Conservation (phyloP, 2,329 filamentous ascomycete species). For the Penicillium sp. region DNA sequence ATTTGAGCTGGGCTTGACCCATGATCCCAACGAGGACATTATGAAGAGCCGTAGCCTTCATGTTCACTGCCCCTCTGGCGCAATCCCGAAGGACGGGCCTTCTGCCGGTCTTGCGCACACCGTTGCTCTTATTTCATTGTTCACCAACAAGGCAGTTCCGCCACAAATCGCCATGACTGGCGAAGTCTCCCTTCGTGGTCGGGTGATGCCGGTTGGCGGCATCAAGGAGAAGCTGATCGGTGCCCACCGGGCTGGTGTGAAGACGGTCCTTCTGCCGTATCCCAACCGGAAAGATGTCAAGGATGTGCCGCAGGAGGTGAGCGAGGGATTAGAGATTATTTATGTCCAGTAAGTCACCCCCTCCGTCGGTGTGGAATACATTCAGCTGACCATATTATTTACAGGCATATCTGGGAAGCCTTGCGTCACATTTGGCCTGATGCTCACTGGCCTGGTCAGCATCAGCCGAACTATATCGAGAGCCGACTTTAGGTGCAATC, state of each 20-base stretch:
- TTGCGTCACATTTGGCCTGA: slow-evolving; percentile 89
- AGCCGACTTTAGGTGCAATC: slow-evolving; percentile 61
- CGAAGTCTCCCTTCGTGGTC: slow-evolving; percentile 71
- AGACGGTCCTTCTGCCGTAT: slow-evolving; percentile 81
- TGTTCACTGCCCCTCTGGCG: slow-evolving; percentile 90
- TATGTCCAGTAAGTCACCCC: slow-evolving; percentile 66
- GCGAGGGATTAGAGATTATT: slow-evolving; percentile 77
- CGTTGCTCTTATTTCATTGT: slow-evolving; percentile 84
- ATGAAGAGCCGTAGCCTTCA: slow-evolving; percentile 94
- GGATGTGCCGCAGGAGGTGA: slow-evolving; percentile 86
- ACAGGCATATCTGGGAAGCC: slow-evolving; percentile 88
- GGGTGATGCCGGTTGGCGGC: slow-evolving; percentile 88
- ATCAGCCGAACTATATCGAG: slow-evolving; percentile 64
- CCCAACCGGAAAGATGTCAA: slow-evolving; percentile 89
- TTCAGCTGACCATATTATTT: slow-evolving; percentile 15
- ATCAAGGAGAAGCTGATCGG: slow-evolving; percentile 99
- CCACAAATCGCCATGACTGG: slow-evolving; percentile 93
- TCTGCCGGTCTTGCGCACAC: slow-evolving; percentile 87
- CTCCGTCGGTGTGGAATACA: neutral
- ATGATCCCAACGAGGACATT: slow-evolving; percentile 77
- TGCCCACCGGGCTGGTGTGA: slow-evolving; percentile 84
- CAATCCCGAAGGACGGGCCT: slow-evolving; percentile 87
- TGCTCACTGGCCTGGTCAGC: slow-evolving; percentile 71
- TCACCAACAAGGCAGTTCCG: slow-evolving; percentile 77
- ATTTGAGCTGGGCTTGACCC: slow-evolving; percentile 78